Conservation (phyloP, 306 rosid species). For the Erythrophleum fordii region DNA sequence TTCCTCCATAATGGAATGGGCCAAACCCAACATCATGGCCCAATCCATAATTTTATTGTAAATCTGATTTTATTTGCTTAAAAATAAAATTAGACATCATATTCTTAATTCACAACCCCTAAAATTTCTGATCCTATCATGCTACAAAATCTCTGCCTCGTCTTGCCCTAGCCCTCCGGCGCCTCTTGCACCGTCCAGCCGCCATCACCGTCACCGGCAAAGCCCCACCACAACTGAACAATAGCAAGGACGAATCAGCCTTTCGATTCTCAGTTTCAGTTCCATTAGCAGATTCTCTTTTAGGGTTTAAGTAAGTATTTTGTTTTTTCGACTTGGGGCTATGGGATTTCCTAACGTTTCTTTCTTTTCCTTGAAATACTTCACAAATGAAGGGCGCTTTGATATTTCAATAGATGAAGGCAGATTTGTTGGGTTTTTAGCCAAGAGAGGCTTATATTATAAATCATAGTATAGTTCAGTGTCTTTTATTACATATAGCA, state of each 20-base stretch:
- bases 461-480: background rate
- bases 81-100: background rate
- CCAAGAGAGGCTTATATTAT: no score
- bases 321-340: background rate
- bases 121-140: background rate
- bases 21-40: no score
- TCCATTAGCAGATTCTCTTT: background rate
- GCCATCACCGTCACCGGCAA: background rate
- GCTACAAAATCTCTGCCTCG: background rate
- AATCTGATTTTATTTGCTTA: no score
- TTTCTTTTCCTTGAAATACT: background rate
- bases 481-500: background rate
- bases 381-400: background rate
- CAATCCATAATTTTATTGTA: no score
- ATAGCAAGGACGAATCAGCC: background rate
- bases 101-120: background rate
- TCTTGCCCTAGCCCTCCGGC: background rate
- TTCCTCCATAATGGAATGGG: no score
- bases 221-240: background rate
- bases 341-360: background rate
- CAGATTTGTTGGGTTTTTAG: background rate
- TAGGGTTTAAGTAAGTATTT: background rate
- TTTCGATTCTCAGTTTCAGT: background rate
- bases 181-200: background rate
- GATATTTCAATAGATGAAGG: background rate